phyloP scores from a whole-genome alignment of 2,329 filamentous ascomycete genomes.

The Rhynchosporium agropyri region DNA sequence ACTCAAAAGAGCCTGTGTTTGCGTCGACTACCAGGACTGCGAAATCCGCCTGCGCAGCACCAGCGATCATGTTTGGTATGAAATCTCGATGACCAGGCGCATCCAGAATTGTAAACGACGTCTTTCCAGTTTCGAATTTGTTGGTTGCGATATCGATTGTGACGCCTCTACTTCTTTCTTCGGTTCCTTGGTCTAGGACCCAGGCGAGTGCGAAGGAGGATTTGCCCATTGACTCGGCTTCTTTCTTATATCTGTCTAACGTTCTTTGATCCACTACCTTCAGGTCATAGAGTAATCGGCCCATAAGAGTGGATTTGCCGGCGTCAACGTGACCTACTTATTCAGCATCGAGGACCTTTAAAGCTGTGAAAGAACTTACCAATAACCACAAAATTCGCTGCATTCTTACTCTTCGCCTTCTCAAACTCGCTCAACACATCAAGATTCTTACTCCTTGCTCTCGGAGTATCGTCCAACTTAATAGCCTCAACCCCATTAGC shows the following conservation, averaged over 20 bases:
- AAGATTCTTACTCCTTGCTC: slow-evolving; percentile 74
- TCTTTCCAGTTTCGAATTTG: slow-evolving; percentile 86
- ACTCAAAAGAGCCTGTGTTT: slow-evolving; percentile 87
- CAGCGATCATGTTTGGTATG: slow-evolving; percentile 98
- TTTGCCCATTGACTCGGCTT: slow-evolving; percentile 91
- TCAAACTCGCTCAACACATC: slow-evolving; percentile 82
- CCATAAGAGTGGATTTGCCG: slow-evolving; percentile 97
- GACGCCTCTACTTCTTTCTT: slow-evolving; percentile 87
- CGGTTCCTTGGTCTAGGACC: slow-evolving; percentile 90
- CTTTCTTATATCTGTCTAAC: slow-evolving; percentile 82
- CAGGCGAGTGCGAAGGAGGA: slow-evolving; percentile 95
- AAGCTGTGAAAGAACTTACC: slow-evolving; percentile 52
- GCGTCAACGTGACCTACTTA: slow-evolving; percentile 87
- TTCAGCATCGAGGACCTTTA: slow-evolving; percentile 13
- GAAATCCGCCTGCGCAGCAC: slow-evolving; percentile 93
- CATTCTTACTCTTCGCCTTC: slow-evolving; percentile 74
- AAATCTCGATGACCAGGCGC: slow-evolving; percentile 95
- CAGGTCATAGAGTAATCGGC: slow-evolving; percentile 84
- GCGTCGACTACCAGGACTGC: slow-evolving; percentile 94
- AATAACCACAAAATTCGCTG: slow-evolving; percentile 89
- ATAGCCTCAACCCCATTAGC: slow-evolving; percentile 51
- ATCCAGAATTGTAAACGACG: slow-evolving; percentile 90
- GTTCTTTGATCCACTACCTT: slow-evolving; percentile 86
- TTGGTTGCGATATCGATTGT: slow-evolving; percentile 97
- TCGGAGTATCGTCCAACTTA: slow-evolving; percentile 55